Conservation (phyloP, 1,284 basidiomycete species). For the Caloboletus firmus region DNA sequence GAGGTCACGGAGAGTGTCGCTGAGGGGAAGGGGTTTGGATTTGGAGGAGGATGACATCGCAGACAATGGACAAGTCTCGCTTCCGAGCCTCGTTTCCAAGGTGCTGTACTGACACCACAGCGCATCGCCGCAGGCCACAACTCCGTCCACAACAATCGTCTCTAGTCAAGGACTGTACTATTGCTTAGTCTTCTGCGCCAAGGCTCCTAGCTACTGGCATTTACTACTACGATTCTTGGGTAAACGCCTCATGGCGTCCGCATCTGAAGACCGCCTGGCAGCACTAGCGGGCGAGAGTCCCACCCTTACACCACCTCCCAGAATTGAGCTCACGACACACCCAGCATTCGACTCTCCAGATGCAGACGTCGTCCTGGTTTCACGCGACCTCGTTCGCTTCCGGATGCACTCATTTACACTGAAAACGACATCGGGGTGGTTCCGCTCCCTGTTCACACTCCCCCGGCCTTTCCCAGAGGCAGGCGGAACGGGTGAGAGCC, state of each 20-base stretch:
- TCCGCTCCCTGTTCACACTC: slow-evolving; percentile 54
- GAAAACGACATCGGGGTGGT: slow-evolving; percentile 60
- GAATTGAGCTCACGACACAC: slow-evolving; percentile 36
- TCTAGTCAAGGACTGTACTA: not conserved
- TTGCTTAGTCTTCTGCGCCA: not conserved
- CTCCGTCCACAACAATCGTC: not conserved
- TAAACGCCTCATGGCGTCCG: slow-evolving; percentile 15
- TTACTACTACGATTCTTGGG: not conserved
- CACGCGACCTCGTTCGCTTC: slow-evolving; percentile 50
- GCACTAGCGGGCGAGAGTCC: not conserved
- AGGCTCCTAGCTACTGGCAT: not conserved
- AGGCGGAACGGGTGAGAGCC: not conserved
- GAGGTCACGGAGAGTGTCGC: slow-evolving; percentile 67
- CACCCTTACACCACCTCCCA: not conserved
- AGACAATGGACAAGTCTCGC: not conserved
- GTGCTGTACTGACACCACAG: not conserved
- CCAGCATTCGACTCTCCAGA: slow-evolving; percentile 48
- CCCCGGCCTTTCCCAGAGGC: slow-evolving; percentile 38
- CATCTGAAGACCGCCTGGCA: slow-evolving; percentile 15
- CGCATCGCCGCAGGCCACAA: not conserved
- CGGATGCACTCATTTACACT: slow-evolving; percentile 57
- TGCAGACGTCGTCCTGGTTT: slow-evolving; percentile 49
- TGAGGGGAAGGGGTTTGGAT: slow-evolving; percentile 55
- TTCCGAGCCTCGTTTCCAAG: not conserved
- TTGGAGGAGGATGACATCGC: slow-evolving; percentile 39